phyloP scores from a whole-genome alignment of 2,329 filamentous ascomycete species.

The Trichoderma sp. region DNA sequence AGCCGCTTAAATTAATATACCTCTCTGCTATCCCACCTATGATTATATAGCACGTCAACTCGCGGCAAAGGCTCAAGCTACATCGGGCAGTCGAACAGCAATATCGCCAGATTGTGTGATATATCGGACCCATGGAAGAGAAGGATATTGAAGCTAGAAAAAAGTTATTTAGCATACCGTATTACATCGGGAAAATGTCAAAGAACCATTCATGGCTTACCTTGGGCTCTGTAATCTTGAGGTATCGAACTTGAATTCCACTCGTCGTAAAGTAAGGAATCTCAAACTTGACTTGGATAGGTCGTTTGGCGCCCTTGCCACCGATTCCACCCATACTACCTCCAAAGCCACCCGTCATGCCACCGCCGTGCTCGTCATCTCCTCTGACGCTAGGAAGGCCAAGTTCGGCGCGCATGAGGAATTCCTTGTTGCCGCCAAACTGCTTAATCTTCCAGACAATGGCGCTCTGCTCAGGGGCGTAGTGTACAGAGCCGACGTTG shows the following conservation, averaged over 20 bases:
- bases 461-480: slow-evolving; percentile 92
- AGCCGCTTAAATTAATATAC: slow-evolving; percentile 13
- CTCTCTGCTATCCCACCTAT: not conserved
- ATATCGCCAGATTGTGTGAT: slow-evolving; percentile 98
- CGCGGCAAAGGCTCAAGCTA: slow-evolving; percentile 51
- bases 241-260: slow-evolving; percentile 94
- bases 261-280: slow-evolving; percentile 99
- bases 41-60: not conserved
- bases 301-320: slow-evolving; percentile 86
- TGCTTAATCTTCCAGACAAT: slow-evolving; percentile 99
- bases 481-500: slow-evolving; percentile 95
- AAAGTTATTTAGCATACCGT: not conserved
- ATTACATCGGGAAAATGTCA: not conserved
- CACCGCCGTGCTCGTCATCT: slow-evolving; percentile 91
- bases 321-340: slow-evolving; percentile 92
- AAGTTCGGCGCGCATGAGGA: slow-evolving; percentile 95
- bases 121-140: slow-evolving; percentile 95
- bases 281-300: slow-evolving; percentile 99
- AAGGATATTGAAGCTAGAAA: slow-evolving; percentile 88
- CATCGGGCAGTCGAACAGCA: slow-evolving; percentile 89
- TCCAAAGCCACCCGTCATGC: slow-evolving; percentile 96
- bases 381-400: slow-evolving; percentile 91
- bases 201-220: slow-evolving; percentile 45
- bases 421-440: slow-evolving; percentile 97
- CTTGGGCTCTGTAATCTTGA: slow-evolving; percentile 99